Evolutionary conservation across 2,329 filamentous ascomycete species (phyloP), one percentile per base, ranked within the genome.

Genomic region (Sarocladium brachiariae): DNA sequence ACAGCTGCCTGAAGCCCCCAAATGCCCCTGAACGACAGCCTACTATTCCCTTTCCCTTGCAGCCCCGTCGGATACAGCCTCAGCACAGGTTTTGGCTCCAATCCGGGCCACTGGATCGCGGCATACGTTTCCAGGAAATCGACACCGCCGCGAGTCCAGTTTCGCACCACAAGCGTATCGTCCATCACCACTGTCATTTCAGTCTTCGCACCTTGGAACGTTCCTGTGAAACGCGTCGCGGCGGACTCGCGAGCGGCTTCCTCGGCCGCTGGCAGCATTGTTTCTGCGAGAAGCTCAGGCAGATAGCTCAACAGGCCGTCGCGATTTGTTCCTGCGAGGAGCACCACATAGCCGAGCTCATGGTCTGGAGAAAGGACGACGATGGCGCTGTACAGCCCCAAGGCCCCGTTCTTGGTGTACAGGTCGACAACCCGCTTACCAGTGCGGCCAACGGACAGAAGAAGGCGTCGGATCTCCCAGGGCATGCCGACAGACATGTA

Each of bases 381-480:
- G 2, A 62, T 50, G 0, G 58, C 53, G 0, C 52, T 33, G 37
- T 67, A 64, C 13, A 59, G 60, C 4, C 55, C 57, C 21, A 64
- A 61, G 4, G 53, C 58, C 25, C 59, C 59, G n/a, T 53, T 37
- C 50, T 61, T 60, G 27, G 55, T 54, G 39, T 59, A 65, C 0
- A 64, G 56, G 48, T 65, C 63, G 1, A 61, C 57, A 1, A 61
- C 51, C 1, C 61, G 60, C 34, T 61, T 65, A 48, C 54, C 55
- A 34, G 60, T 58, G n/a, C 31, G 37, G 50, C 41, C 41, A 9
- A 39, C 31, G 19, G 57, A 50, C 16, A 55, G 30, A 46, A 47
- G 30, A 35, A 52, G 55, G 3, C 50, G 58, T 45, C 30, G 39
- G 14, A 60, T 59, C 41, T 59, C 57, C 57, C 57, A 60, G 1